Evolutionary conservation across 768 basidiomycete species (phyloP).

Genomic region (Trametes maxima): DNA sequence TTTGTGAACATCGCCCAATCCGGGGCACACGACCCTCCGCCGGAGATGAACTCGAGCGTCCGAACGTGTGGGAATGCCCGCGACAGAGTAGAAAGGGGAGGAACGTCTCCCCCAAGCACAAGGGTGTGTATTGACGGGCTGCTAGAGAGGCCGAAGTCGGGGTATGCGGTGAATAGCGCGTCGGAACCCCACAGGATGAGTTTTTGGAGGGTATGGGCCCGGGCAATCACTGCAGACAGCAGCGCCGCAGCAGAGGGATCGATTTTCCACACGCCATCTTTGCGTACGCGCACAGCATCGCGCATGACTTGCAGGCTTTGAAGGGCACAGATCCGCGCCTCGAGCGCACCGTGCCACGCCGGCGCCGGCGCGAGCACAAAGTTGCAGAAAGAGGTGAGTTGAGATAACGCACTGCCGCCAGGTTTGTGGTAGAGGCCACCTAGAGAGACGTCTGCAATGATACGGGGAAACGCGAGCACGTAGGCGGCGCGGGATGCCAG

Average conservation of each 20-base stretch:
- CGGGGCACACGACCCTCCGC: conserved; percentile 18
- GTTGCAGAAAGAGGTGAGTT: conserved; percentile 23
- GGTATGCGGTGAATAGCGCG: conserved; percentile 20
- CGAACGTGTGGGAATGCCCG: conserved; percentile 23
- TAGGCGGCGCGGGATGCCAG: conserved; percentile 23
- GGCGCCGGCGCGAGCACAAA: conserved; percentile 19
- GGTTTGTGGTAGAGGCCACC: conserved; percentile 23
- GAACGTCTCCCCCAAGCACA: conserved; percentile 24
- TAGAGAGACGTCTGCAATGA: conserved; percentile 22
- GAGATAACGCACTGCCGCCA: conserved; percentile 15
- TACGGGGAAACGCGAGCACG: conserved; percentile 21
- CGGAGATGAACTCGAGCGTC: conserved; percentile 17
- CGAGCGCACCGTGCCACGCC: conserved; percentile 17
- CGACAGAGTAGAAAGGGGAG: conserved; percentile 17
- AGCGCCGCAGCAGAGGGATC: conserved; percentile 15
- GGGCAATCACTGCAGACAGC: conserved; percentile 15
- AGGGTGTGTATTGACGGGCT: conserved; percentile 20
- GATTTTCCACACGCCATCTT: conserved; percentile 12
- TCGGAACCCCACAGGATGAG: conserved; percentile 25
- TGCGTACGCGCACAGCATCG: conserved; percentile 21
- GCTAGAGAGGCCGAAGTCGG: conserved; percentile 14
- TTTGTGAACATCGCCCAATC: conserved; percentile 16
- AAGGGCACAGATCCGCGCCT: conserved; percentile 14
- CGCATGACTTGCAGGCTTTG: conserved; percentile 20
- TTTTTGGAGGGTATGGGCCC: conserved; percentile 18